Evolutionary conservation across 352 stramenopile species (phyloP).

Genomic region (Sclerospora graminicola): DNA sequence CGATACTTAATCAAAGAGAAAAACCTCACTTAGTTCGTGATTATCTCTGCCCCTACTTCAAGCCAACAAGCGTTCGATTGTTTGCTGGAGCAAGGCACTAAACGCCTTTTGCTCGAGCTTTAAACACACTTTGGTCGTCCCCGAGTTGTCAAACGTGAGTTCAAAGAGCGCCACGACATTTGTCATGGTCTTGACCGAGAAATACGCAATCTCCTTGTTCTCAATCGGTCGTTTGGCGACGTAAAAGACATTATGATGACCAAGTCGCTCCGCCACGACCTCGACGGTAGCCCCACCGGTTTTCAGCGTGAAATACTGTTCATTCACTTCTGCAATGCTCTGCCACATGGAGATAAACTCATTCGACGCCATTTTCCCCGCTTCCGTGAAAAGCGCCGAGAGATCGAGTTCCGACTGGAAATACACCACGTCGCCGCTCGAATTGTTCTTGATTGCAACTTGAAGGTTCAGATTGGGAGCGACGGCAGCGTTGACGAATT

Average conservation of each 20-base stretch:
- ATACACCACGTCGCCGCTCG: conserved; percentile 90
- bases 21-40: too few relatives aligned
- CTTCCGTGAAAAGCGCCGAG: conserved; percentile 80
- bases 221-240: conserved; percentile 90
- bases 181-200: conserved; percentile 90
- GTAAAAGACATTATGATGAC: conserved; percentile 90
- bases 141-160: conserved; percentile 91
- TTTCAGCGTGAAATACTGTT: conserved; percentile 88
- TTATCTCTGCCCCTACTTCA: conserved; percentile 6
- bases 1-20: too few relatives aligned
- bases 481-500: conserved; percentile 65
- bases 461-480: conserved; percentile 84
- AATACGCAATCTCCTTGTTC: conserved; percentile 94
- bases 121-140: conserved; percentile 88
- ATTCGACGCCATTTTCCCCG: conserved; percentile 83
- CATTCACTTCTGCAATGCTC: conserved; percentile 90
- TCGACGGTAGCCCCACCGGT: conserved; percentile 65
- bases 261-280: conserved; percentile 78
- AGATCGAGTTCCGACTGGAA: conserved; percentile 91
- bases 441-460: conserved; percentile 96
- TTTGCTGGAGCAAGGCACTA: conserved; percentile 79
- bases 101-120: conserved; percentile 92
- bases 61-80: conserved; percentile 68
- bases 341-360: conserved; percentile 95
- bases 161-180: conserved; percentile 90